These are phyloP conservation scores for Mycena latifolia DNA, from an alignment of 768 basidiomycete species.

Conservation along the genomic window DNA sequence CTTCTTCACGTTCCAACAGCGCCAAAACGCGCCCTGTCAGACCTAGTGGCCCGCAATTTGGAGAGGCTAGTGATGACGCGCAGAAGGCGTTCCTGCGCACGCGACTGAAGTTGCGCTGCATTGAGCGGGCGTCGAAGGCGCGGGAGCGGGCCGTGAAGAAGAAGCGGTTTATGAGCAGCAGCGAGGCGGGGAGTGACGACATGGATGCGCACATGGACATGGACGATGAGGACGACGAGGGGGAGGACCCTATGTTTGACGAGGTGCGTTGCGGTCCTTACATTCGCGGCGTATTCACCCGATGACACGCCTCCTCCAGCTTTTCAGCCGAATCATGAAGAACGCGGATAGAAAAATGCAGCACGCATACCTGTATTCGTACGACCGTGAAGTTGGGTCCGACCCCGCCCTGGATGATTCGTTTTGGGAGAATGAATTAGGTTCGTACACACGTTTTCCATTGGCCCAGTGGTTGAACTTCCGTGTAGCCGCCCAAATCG, in stretches of 20 bases:
- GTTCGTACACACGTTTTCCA: conserved; percentile 4
- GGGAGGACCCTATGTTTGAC: conserved; percentile 11
- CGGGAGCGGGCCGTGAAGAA: conserved; percentile 60
- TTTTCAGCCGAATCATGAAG: conserved; percentile 29
- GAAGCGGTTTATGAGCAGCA: conserved; percentile 55
- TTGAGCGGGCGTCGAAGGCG: conserved; percentile 71
- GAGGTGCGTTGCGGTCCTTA: conserved; percentile 7
- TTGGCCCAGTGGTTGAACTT: background rate
- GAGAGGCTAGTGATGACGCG: conserved; percentile 52
- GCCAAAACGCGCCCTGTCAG: conserved; percentile 26
- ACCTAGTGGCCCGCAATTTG: background rate
- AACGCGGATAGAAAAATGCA: conserved; percentile 29
- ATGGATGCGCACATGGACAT: conserved; percentile 63
- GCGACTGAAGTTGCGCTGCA: conserved; percentile 70
- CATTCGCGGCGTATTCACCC: too few species aligned
- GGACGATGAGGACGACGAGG: conserved; percentile 57
- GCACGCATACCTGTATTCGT: conserved; percentile 33
- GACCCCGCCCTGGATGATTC: conserved; percentile 23
- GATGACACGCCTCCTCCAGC: conserved; percentile 3
- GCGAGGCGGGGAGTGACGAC: conserved; percentile 62
- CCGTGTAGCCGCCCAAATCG: background rate
- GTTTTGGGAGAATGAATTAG: conserved; percentile 30
- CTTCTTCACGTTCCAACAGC: conserved; percentile 35
- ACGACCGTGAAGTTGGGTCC: conserved; percentile 35
- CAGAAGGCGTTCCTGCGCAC: conserved; percentile 70